phyloP scores from a whole-genome alignment of 2,329 filamentous ascomycete species.

The Neofusicoccum kwambonambiense region DNA sequence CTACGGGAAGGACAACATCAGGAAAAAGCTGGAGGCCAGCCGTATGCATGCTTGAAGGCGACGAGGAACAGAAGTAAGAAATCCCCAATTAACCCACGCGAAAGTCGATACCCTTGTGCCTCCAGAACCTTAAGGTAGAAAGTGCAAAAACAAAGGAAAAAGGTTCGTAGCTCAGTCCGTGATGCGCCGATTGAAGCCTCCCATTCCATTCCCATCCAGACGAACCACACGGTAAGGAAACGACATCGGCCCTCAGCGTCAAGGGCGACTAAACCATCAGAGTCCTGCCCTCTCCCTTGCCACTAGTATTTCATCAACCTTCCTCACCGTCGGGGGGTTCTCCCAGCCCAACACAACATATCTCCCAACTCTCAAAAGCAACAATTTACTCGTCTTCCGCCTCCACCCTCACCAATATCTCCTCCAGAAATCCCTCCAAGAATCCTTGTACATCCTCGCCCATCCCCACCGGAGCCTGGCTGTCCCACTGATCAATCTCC shows the following conservation, averaged over 20 bases:
- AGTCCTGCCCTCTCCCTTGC: background rate
- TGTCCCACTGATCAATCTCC: slow-evolving; percentile 88
- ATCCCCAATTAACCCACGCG: background rate
- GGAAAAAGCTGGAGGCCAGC: background rate
- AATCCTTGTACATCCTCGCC: slow-evolving; percentile 86
- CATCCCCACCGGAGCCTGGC: slow-evolving; percentile 86
- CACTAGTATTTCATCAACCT: background rate
- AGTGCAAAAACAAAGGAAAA: background rate
- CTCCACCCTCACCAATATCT: slow-evolving; percentile 89
- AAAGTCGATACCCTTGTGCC: background rate
- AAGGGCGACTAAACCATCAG: background rate
- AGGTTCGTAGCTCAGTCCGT: background rate
- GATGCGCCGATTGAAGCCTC: slow-evolving; percentile 2
- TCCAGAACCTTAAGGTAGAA: background rate
- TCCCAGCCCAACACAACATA: background rate
- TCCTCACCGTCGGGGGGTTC: too few relatives aligned
- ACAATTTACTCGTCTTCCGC: slow-evolving; percentile 65
- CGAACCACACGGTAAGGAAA: background rate
- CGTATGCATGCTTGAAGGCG: background rate
- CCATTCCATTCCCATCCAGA: background rate
- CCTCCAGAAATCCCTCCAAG: slow-evolving; percentile 87
- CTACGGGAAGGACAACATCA: background rate
- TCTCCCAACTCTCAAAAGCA: background rate
- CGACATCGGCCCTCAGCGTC: background rate
- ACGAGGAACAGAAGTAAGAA: background rate